Evolutionary conservation across 805 yeast genomes (phyloP).

Genomic region (Hagleromyces aurorensis): DNA sequence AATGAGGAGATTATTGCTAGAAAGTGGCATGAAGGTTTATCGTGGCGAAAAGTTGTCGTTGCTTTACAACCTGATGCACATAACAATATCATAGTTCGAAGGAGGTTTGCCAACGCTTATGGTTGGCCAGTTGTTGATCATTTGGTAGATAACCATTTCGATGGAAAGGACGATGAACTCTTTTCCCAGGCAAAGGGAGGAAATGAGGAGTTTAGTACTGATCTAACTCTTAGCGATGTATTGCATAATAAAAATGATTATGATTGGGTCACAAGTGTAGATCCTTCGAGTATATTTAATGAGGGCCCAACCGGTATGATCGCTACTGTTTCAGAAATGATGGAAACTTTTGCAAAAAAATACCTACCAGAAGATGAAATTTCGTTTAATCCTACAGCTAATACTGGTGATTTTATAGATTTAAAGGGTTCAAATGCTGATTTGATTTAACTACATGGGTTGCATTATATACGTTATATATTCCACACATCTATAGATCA

Average conservation of each 20-base stretch:
- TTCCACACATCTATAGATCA: too few relatives aligned
- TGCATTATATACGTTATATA: too few relatives aligned
- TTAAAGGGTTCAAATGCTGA: constrained; percentile 8
- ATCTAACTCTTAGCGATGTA: not conserved
- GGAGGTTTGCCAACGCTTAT: constrained; percentile 69
- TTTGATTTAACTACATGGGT: constrained; percentile 3
- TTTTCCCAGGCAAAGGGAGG: not conserved
- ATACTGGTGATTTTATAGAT: too few relatives aligned
- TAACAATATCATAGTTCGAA: constrained; percentile 63
- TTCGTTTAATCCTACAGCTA: constrained; percentile 3
- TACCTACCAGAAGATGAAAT: constrained; percentile 8
- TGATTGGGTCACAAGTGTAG: constrained; percentile 44
- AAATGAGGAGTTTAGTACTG: not conserved
- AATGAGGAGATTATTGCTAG: constrained; percentile 54
- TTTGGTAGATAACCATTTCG: constrained; percentile 54
- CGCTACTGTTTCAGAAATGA: constrained; percentile 53
- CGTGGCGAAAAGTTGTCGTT: constrained; percentile 67
- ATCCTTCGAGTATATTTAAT: constrained; percentile 31
- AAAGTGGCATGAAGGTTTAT: constrained; percentile 58
- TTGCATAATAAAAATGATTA: constrained; percentile 12
- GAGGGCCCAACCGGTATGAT: constrained; percentile 71
- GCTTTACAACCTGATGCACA: constrained; percentile 68
- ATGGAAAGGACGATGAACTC: constrained; percentile 10
- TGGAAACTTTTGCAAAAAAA: constrained; percentile 37
- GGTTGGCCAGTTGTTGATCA: constrained; percentile 79